phyloP scores from a whole-genome alignment of 1,284 basidiomycete genomes.

The Sutorius eximius region DNA sequence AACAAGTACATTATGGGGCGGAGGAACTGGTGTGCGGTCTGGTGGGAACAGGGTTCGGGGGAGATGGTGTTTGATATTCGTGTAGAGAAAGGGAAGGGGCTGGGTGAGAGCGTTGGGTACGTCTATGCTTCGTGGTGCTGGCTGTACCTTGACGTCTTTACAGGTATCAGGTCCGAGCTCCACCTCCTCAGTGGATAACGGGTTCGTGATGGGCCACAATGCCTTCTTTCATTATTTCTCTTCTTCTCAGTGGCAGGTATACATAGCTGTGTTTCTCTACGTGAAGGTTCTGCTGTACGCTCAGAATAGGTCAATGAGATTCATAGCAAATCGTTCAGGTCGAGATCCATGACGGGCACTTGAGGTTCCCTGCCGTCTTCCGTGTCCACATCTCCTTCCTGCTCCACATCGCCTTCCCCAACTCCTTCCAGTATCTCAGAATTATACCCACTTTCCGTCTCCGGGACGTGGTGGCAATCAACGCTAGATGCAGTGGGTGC shows the following conservation, averaged over 20 bases:
- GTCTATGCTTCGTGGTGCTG: conserved; percentile 12
- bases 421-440: conserved; percentile 40
- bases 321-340: conserved; percentile 27
- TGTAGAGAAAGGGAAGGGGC: conserved; percentile 82
- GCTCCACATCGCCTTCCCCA: conserved; percentile 30
- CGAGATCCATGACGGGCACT: conserved; percentile 32
- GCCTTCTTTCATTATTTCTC: background rate
- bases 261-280: conserved; percentile 1
- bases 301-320: background rate
- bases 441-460: conserved; percentile 48
- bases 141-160: conserved; percentile 7
- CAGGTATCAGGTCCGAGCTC: conserved; percentile 51
- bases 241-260: background rate
- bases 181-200: conserved; percentile 50
- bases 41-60: conserved; percentile 58
- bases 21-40: conserved; percentile 87
- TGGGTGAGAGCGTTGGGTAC: conserved; percentile 75
- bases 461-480: conserved; percentile 38
- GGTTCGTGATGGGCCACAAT: conserved; percentile 15
- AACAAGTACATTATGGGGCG: conserved; percentile 83
- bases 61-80: conserved; percentile 86
- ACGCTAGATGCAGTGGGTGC: conserved; percentile 51
- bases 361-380: conserved; percentile 24
- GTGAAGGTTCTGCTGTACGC: background rate
- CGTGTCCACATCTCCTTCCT: conserved; percentile 27